phyloP scores from a whole-genome alignment of 208 protist genomes.

The Crithidia fasciculata region DNA sequence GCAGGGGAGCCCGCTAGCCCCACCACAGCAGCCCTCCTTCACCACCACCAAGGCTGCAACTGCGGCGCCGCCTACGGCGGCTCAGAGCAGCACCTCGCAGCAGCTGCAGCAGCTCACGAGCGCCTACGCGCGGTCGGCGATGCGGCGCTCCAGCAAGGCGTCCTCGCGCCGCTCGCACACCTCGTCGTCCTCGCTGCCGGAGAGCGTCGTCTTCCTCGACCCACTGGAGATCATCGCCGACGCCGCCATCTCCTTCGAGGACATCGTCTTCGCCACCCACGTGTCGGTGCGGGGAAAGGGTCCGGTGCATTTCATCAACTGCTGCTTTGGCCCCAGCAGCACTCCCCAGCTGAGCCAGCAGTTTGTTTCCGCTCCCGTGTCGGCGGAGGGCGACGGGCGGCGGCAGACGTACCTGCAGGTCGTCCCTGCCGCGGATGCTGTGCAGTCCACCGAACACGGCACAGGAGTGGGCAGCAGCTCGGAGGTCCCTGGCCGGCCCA shows the following conservation, averaged over 20 bases:
- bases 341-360: constrained; percentile 24
- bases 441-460: not conserved
- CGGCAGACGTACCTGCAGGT: not conserved
- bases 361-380: constrained; percentile 15
- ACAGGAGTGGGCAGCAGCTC: not conserved
- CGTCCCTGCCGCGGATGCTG: not conserved
- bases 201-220: constrained; percentile 35
- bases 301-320: constrained; percentile 63
- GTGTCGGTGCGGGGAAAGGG: constrained; percentile 52
- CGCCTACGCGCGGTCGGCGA: constrained; percentile 1
- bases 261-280: constrained; percentile 46
- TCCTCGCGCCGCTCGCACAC: constrained; percentile 14
- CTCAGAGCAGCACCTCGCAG: not conserved
- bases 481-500: not conserved
- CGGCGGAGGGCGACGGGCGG: not conserved
- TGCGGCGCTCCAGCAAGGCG: constrained; percentile 5
- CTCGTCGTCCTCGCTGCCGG: not conserved
- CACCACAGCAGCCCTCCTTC: not conserved
- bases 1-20: not conserved
- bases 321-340: constrained; percentile 39
- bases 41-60: not conserved
- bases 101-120: constrained; percentile 11
- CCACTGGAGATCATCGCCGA: constrained; percentile 52
- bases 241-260: constrained; percentile 48
- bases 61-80: not conserved